Conservation (phyloP, 2,329 filamentous ascomycete species). For the Diaporthe sp. region DNA sequence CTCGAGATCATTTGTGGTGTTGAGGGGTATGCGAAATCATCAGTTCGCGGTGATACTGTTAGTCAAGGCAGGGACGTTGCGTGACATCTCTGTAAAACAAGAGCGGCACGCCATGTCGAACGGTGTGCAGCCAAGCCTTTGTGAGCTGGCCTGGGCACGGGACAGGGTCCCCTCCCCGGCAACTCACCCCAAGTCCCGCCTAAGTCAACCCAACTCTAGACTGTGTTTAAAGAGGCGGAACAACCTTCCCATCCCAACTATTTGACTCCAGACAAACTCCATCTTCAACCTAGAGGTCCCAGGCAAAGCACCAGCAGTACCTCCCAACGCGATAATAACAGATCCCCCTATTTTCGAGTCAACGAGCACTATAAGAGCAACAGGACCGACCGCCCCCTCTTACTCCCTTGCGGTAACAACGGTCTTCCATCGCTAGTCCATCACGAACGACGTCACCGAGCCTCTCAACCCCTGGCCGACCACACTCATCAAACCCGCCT, state of each 20-base stretch:
- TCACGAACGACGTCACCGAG: slow-evolving; percentile 7
- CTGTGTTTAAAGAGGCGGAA: neutral
- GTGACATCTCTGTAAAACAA: slow-evolving; percentile 16
- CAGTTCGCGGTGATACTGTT: slow-evolving; percentile 12
- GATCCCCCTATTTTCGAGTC: too few relatives aligned
- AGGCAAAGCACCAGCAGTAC: neutral
- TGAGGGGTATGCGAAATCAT: neutral
- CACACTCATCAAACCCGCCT: neutral
- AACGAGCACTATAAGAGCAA: neutral
- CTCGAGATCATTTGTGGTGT: neutral
- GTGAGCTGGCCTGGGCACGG: slow-evolving; percentile 10
- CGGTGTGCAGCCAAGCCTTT: slow-evolving; percentile 19
- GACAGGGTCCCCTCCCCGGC: slow-evolving; percentile 8
- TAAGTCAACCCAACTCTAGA: slow-evolving; percentile 1
- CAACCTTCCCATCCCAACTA: neutral
- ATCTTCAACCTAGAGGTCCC: neutral
- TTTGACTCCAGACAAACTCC: neutral
- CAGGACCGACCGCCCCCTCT: neutral
- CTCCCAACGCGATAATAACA: neutral
- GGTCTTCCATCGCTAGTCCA: neutral
- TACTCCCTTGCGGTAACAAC: neutral
- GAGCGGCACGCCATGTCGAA: slow-evolving; percentile 12
- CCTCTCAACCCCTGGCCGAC: neutral
- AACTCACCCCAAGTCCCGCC: neutral
- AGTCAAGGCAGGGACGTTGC: slow-evolving; percentile 7